A percentile compares a stretch with the other conserved stretches of the same genome.
These are phyloP conservation scores for Themeda triandra DNA, from an alignment of 176 grass and related monocot species.

Conservation along the genomic window DNA sequence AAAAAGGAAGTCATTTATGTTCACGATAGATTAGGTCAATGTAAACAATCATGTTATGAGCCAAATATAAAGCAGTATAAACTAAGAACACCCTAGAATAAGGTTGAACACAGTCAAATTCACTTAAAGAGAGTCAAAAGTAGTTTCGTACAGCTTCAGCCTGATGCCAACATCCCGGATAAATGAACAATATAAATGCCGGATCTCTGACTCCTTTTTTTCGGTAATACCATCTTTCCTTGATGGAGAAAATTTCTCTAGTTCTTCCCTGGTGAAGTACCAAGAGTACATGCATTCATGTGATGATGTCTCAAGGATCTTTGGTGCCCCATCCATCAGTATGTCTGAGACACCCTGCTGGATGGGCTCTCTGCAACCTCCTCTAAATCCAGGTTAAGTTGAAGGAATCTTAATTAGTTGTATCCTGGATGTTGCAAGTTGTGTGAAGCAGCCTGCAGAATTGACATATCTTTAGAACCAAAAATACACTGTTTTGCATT, in stretches of 20 bases:
- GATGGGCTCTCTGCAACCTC: slow-evolving; percentile 10
- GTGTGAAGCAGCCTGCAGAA: neutral
- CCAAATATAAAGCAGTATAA: neutral
- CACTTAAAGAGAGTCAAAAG: slow-evolving; percentile 2
- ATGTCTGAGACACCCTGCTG: slow-evolving; percentile 17
- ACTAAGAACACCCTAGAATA: neutral
- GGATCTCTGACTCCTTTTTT: slow-evolving; percentile 56
- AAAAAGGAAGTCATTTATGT: neutral
- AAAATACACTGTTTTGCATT: neutral
- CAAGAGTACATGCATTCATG: slow-evolving; percentile 42
- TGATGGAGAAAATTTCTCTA: slow-evolving; percentile 62
- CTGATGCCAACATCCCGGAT: slow-evolving; percentile 59
- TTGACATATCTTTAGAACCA: neutral
- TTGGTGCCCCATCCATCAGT: slow-evolving; percentile 30
- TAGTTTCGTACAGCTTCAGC: slow-evolving; percentile 62
- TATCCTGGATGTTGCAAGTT: slow-evolving; percentile 4
- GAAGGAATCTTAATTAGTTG: neutral
- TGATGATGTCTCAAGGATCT: slow-evolving; percentile 10
- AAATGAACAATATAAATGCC: slow-evolving; percentile 69
- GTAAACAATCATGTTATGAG: slow-evolving; percentile 10
- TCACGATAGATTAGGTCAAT: neutral
- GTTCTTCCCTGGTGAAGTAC: slow-evolving; percentile 62
- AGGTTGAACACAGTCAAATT: neutral
- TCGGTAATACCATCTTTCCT: slow-evolving; percentile 66
- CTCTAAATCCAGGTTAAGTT: neutral